Conservation (phyloP, 2,329 filamentous ascomycete species). For the Zasmidium citrigriseum region DNA sequence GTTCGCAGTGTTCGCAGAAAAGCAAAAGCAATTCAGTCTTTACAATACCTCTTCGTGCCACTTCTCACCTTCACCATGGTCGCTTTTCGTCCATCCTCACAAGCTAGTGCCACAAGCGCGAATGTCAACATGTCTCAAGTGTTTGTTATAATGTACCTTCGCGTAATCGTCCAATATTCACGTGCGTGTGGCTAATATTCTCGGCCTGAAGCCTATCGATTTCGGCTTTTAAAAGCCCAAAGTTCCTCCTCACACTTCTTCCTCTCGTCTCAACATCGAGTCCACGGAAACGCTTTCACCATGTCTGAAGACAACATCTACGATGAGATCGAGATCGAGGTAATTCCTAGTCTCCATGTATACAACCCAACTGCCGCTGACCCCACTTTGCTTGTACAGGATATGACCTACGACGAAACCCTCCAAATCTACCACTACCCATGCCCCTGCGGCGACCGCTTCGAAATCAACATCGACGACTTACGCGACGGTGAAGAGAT, state of each 20-base stretch:
- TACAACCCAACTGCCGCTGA: not conserved
- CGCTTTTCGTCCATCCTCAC: too few relatives aligned
- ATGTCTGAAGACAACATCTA: slow-evolving; percentile 60
- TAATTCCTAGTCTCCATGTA: too few relatives aligned
- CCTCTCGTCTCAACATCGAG: not conserved
- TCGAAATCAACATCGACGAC: slow-evolving; percentile 85
- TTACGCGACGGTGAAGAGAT: slow-evolving; percentile 88
- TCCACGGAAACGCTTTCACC: not conserved
- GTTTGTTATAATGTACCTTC: too few relatives aligned
- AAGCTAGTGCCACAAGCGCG: too few relatives aligned
- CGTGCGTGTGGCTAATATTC: too few relatives aligned
- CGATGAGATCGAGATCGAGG: slow-evolving; percentile 96
- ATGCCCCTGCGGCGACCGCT: slow-evolving; percentile 94
- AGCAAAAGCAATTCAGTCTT: not conserved
- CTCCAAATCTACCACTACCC: slow-evolving; percentile 93
- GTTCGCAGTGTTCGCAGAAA: not conserved
- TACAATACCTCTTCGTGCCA: too few relatives aligned
- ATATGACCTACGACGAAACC: slow-evolving; percentile 85
- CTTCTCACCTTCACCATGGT: too few relatives aligned
- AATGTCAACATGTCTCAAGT: too few relatives aligned
- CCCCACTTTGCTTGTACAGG: slow-evolving; percentile 38
- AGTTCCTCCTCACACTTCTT: not conserved
- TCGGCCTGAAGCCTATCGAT: too few relatives aligned
- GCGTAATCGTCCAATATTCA: too few relatives aligned
- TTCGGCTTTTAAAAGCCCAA: too few relatives aligned